Evolutionary conservation across 208 protist genomes (phyloP), one percentile per base, ranked within the genome.

Genomic region (Acanthamoeba culbertsoni): DNA sequence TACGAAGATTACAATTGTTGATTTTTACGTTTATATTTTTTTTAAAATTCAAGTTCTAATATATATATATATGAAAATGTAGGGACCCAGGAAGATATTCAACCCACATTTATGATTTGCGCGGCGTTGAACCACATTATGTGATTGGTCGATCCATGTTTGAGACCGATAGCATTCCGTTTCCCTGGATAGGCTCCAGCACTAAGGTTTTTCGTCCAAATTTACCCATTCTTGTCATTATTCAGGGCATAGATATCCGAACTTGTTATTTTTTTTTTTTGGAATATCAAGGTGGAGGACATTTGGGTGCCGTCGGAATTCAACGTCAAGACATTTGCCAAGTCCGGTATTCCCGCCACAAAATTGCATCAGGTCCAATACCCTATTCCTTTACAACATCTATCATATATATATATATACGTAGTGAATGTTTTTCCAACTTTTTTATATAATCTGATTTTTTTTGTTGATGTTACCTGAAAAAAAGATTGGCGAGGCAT

Each of bases 81-180:
- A 65, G 57, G 42, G 94, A 95, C 4, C 94, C 94, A 4, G 94
- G 94, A 28, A 31, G 93, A 23, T 94, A 93, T 28, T 77, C 33
- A 12, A 33, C 35, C 12, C 28, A 37, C 42, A 23, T 88, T 3
- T n/a, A 37, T 53, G 65, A 45, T 28, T 26, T 23, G 65, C 37
- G 28, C 28, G 23, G 33, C 28, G 35, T 23, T 31, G 43, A 91
- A 18, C 86, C 86, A 10, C 20, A 73, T 53, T 94, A 95, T 37
- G 31, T 62, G 6, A 92, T 96, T 26, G 95, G 94, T 7, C 93
- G 95, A 1, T 94, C 79, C 55, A 96, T 96, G 95, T 95, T 93
- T 28, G 95, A 96, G 84, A 95, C 94, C 4, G 92, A 96, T 77
- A 71, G 37, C 14, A 62, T 96, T 18, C 77, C 77, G n/a, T 14